Conservation (phyloP, 2,329 filamentous ascomycete genomes). For the Bisporella sp. region DNA sequence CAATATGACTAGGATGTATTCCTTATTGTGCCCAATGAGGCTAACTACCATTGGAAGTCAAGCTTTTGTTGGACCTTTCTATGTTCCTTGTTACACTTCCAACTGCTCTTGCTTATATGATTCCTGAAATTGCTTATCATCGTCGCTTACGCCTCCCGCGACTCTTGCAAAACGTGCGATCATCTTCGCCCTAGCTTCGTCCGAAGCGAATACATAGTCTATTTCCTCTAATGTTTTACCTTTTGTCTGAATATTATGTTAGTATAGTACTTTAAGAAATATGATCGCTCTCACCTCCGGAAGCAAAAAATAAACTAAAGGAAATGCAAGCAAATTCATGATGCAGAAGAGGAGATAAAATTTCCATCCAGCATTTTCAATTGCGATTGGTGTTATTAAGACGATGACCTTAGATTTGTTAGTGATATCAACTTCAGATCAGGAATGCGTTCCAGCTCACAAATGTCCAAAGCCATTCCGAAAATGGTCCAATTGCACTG, state of each 20-base stretch:
- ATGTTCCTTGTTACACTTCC: too few relatives aligned
- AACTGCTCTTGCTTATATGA: too few relatives aligned
- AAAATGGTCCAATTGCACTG: neutral
- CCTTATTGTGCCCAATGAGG: too few relatives aligned
- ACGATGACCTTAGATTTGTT: neutral
- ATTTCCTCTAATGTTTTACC: conserved; percentile 17
- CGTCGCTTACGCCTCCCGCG: too few relatives aligned
- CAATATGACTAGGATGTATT: too few relatives aligned
- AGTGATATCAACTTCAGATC: too few relatives aligned
- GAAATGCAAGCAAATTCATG: conserved; percentile 25
- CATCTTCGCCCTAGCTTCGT: too few relatives aligned
- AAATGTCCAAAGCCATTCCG: neutral
- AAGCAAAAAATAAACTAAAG: conserved; percentile 15
- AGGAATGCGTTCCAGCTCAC: neutral
- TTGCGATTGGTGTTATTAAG: conserved; percentile 5
- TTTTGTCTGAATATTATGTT: conserved; percentile 3
- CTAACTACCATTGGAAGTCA: too few relatives aligned
- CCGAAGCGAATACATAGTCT: conserved; percentile 4
- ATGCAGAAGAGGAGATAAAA: conserved; percentile 28
- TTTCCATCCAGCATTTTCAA: conserved; percentile 28
- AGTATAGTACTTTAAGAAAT: too few relatives aligned
- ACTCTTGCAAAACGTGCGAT: too few relatives aligned
- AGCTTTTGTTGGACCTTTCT: too few relatives aligned
- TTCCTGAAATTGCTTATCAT: too few relatives aligned
- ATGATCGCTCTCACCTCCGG: conserved; percentile 1